Conservation (phyloP, 2,329 filamentous ascomycete genomes). For the Botryotinia narcissicola region DNA sequence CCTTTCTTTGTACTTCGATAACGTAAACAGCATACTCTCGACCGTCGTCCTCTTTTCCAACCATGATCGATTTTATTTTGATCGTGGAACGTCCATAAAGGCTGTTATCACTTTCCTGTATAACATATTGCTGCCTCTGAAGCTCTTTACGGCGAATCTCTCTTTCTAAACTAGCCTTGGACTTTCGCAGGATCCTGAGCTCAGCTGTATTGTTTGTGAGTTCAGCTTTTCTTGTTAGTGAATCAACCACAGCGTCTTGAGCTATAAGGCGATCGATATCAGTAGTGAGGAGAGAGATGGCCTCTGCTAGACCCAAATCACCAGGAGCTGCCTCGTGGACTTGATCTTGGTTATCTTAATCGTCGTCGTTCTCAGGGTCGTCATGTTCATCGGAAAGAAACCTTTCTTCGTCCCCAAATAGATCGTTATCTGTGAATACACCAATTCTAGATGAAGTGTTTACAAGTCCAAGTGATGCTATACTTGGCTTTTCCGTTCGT, state of each 20-base stretch:
- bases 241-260: slow-evolving; percentile 89
- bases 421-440: slow-evolving; percentile 89
- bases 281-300: slow-evolving; percentile 80
- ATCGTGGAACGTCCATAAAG: slow-evolving; percentile 88
- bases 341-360: slow-evolving; percentile 69
- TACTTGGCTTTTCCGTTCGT: slow-evolving; percentile 69
- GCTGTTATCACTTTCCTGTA: slow-evolving; percentile 97
- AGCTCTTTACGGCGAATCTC: slow-evolving; percentile 93
- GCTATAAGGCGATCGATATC: slow-evolving; percentile 87
- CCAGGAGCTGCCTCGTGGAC: slow-evolving; percentile 94
- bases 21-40: slow-evolving; percentile 93
- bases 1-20: slow-evolving; percentile 84
- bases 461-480: slow-evolving; percentile 87
- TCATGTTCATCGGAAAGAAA: slow-evolving; percentile 84
- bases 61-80: slow-evolving; percentile 87
- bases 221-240: slow-evolving; percentile 88
- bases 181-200: slow-evolving; percentile 86
- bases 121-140: slow-evolving; percentile 92
- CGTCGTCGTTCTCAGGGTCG: slow-evolving; percentile 57
- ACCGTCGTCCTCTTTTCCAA: slow-evolving; percentile 87
- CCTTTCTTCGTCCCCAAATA: slow-evolving; percentile 86
- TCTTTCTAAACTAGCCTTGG: slow-evolving; percentile 85
- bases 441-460: slow-evolving; percentile 83
- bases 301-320: slow-evolving; percentile 88
- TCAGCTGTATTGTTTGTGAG: slow-evolving; percentile 96